Evolutionary conservation across 2,329 filamentous ascomycete genomes (phyloP).

Genomic region (Ramichloridium luteum): DNA sequence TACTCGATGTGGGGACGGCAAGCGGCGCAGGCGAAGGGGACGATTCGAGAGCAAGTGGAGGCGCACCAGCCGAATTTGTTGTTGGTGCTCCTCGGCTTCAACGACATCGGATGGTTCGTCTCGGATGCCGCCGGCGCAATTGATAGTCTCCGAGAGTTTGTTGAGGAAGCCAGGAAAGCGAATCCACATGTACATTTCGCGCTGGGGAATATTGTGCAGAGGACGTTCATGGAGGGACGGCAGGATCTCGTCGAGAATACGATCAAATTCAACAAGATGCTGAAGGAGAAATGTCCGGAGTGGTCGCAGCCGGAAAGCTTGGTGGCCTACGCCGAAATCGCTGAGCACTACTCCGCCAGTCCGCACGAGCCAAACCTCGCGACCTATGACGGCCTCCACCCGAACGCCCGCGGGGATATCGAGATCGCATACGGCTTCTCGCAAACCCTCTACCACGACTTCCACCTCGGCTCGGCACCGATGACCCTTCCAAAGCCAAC

Average conservation of each 20-base stretch:
- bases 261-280: constrained; percentile 10
- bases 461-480: constrained; percentile 4
- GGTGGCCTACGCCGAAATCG: background rate
- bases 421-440: constrained; percentile 33
- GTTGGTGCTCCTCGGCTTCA: constrained; percentile 16
- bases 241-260: constrained; percentile 14
- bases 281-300: constrained; percentile 11
- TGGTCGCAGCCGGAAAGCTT: constrained; percentile 21
- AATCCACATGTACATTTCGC: constrained; percentile 15
- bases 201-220: constrained; percentile 14
- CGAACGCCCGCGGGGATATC: constrained; percentile 30
- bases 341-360: background rate
- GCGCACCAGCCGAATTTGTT: constrained; percentile 23
- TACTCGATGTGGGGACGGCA: constrained; percentile 26
- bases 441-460: constrained; percentile 16
- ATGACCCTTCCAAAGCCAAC: constrained; percentile 3
- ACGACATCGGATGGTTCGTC: constrained; percentile 17
- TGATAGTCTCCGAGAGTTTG: constrained; percentile 18
- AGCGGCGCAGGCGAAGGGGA: constrained; percentile 21
- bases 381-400: constrained; percentile 34
- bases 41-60: constrained; percentile 20
- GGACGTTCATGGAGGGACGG: constrained; percentile 10
- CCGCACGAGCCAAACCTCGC: constrained; percentile 11
- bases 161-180: constrained; percentile 22
- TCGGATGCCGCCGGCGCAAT: constrained; percentile 12